Conservation (phyloP, 495 filamentous ascomycete species). For the Recurvomyces mirabilis region DNA sequence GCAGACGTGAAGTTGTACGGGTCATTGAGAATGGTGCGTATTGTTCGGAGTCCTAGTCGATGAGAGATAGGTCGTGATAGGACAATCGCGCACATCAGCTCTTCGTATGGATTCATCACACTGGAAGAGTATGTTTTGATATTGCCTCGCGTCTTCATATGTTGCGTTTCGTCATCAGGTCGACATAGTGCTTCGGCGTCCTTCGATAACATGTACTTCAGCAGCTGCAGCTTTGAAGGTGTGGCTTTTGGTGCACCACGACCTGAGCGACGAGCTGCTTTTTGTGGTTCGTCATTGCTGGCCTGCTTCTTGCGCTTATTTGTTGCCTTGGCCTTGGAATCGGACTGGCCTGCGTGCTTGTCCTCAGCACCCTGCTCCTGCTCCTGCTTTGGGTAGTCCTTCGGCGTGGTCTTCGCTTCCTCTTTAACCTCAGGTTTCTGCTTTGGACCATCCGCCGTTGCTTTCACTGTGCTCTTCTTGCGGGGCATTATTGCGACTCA, state of each 20-base stretch:
- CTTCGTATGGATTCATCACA: conserved; percentile 28
- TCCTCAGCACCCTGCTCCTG: neutral
- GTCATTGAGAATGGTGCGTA: conserved; percentile 30
- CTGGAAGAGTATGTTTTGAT: conserved; percentile 23
- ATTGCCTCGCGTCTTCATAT: conserved; percentile 16
- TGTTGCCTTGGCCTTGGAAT: conserved; percentile 2
- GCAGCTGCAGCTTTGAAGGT: conserved; percentile 15
- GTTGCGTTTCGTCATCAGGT: conserved; percentile 26
- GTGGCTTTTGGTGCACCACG: conserved; percentile 11
- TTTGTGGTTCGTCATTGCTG: conserved; percentile 12
- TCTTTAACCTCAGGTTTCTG: neutral
- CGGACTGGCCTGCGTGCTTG: no score
- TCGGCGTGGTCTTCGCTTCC: neutral
- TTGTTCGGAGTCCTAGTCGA: conserved; percentile 26
- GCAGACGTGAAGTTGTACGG: conserved; percentile 25
- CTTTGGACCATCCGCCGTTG: neutral
- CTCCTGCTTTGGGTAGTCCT: neutral
- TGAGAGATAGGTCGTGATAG: conserved; percentile 30
- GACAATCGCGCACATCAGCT: conserved; percentile 27
- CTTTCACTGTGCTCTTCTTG: conserved; percentile 5
- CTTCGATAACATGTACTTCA: conserved; percentile 26
- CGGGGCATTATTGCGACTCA: conserved; percentile 3
- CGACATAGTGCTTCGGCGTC: conserved; percentile 22
- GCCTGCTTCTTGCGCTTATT: conserved; percentile 18
- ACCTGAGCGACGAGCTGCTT: conserved; percentile 14